A percentile compares a stretch with the other conserved stretches of the same genome.
Evolutionary conservation across 148 eudicot genomes (phyloP).

Genomic region (Cornus kousa): DNA sequence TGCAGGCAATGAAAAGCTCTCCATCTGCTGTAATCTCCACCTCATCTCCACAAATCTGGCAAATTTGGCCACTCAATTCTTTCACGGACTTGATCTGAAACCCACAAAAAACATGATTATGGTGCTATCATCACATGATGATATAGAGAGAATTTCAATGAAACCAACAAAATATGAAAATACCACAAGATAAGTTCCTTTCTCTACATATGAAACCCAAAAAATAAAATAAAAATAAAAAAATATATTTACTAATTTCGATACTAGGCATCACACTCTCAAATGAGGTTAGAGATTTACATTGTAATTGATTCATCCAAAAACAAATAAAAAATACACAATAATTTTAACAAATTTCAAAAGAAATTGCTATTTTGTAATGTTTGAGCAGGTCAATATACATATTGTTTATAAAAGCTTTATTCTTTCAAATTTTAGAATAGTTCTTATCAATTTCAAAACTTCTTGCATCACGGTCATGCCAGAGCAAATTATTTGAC

Average conservation of each 20-base stretch:
- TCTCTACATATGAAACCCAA: no score
- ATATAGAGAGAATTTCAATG: neutral
- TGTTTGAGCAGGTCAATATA: no score
- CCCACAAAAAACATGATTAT: neutral
- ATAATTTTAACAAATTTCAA: neutral
- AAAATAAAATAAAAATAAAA: no score
- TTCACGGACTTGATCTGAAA: slow-evolving; percentile 53
- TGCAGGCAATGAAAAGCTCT: slow-evolving; percentile 74
- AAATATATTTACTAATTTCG: neutral
- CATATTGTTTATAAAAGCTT: no score
- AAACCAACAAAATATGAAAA: no score
- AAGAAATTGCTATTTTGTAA: neutral
- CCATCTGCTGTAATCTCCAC: slow-evolving; percentile 56
- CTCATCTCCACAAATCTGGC: slow-evolving; percentile 81
- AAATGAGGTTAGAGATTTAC: neutral
- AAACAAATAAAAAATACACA: no score
- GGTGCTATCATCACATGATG: neutral
- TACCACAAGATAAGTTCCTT: no score
- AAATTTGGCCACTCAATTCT: slow-evolving; percentile 67
- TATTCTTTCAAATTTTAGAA: no score
- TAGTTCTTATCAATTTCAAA: no score
- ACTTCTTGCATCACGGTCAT: no score
- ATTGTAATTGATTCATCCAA: neutral
- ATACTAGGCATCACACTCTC: neutral
- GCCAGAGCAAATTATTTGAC: no score